phyloP scores from a whole-genome alignment of 345 rosid species.

The Stellera chamaejasme region DNA sequence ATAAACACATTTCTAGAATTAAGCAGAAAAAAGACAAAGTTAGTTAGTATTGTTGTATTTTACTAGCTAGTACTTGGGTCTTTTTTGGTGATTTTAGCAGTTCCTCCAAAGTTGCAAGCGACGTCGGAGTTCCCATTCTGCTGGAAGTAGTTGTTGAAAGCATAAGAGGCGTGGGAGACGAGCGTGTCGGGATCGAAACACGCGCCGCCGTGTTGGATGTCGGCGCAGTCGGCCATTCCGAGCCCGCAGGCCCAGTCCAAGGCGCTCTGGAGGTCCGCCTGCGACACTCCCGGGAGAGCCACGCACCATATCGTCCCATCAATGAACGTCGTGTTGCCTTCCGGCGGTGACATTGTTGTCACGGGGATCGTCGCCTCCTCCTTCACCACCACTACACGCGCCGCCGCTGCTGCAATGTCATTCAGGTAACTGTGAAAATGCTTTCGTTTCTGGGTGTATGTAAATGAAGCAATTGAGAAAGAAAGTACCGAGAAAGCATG shows the following conservation, averaged over 20 bases:
- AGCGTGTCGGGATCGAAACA: conserved; percentile 76
- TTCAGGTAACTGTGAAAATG: neutral
- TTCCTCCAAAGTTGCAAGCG: conserved; percentile 84
- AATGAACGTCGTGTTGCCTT: conserved; percentile 82
- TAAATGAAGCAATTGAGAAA: neutral
- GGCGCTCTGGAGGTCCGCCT: conserved; percentile 71
- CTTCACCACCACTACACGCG: conserved; percentile 31
- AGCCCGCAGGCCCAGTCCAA: conserved; percentile 95
- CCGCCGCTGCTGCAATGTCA: conserved; percentile 12
- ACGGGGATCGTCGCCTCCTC: conserved; percentile 32
- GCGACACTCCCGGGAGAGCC: conserved; percentile 60
- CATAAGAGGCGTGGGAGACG: conserved; percentile 80
- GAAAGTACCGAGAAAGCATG: conserved; percentile 27
- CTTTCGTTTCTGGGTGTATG: neutral
- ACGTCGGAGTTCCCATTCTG: conserved; percentile 64
- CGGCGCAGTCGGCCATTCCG: conserved; percentile 69
- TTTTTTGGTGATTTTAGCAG: conserved; percentile 46
- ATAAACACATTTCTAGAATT: neutral
- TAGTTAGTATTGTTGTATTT: too few species aligned
- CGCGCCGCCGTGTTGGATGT: conserved; percentile 56
- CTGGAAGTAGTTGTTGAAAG: conserved; percentile 82
- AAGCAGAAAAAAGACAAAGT: neutral
- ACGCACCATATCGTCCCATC: conserved; percentile 85
- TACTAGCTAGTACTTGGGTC: conserved; percentile 60
- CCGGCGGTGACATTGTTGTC: conserved; percentile 48